phyloP scores from a whole-genome alignment of 2,329 filamentous ascomycete species.

The Trichoderma citrinoviride region DNA sequence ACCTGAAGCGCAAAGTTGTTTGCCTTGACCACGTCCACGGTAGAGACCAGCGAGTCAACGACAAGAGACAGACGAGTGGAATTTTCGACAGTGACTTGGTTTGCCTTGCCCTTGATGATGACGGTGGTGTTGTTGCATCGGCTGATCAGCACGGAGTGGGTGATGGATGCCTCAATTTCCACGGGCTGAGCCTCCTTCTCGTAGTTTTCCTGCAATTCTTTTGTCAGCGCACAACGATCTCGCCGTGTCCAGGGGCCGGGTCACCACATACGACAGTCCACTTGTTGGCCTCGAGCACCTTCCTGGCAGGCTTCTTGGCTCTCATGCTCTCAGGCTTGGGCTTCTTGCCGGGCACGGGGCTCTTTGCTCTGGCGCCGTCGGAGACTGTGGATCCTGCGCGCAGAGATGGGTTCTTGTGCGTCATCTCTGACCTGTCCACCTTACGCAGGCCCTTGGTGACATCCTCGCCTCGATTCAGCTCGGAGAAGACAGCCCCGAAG shows the following conservation, averaged over 20 bases:
- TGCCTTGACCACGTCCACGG: constrained; percentile 92
- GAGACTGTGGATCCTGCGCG: constrained; percentile 71
- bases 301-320: constrained; percentile 74
- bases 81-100: constrained; percentile 95
- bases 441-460: constrained; percentile 88
- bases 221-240: constrained; percentile 13
- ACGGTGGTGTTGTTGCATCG: constrained; percentile 89
- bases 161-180: constrained; percentile 76
- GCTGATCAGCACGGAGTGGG: constrained; percentile 88
- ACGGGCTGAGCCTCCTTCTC: constrained; percentile 72
- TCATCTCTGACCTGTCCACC: constrained; percentile 95
- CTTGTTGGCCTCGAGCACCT: constrained; percentile 83
- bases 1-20: constrained; percentile 94
- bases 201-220: constrained; percentile 70
- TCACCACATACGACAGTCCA: constrained; percentile 73
- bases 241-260: neutral
- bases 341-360: constrained; percentile 82
- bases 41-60: constrained; percentile 84
- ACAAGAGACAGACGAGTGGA: constrained; percentile 79
- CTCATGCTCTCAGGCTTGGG: constrained; percentile 84
- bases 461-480: constrained; percentile 84
- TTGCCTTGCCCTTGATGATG: constrained; percentile 87
- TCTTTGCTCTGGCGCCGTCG: constrained; percentile 67
- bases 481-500: constrained; percentile 83
- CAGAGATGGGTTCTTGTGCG: constrained; percentile 92